Base-by-base conservation (phyloP, 1,284 basidiomycete species). In the Cutaneotrichosporon cavernicola region DNA sequence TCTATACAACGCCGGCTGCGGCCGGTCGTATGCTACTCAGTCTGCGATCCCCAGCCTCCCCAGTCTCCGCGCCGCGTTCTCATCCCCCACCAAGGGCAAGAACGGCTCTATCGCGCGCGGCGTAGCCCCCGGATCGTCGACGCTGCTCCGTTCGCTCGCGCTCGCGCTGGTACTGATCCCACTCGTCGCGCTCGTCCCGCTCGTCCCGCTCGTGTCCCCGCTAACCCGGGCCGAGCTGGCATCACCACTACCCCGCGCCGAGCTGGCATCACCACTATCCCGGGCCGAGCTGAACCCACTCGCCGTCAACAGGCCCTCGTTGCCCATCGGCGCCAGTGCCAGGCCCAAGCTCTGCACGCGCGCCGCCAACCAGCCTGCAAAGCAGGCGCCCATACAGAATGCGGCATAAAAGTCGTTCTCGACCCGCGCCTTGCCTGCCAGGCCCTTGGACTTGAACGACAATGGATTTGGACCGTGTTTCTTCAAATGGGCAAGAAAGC, bases 401-500 rank as follows among this genome's bases (percentile, higher is more conserved):
- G 70, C 60, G 2, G 79, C 74, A 68, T 81, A 81, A 57, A 81
- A 81, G 62, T 81, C 79, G 47, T 58, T 69, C 61, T 81, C 79
- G 14, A 80, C 79, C 22, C 79, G 67, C n/a, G 72, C 65, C 57
- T 80, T 79, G 9, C 70, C 69, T 1, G 69, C 65, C 21, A 81
- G 67, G 14, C 78, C 78, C 55, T 75, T 76, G 2, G 71, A 71
- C 49, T 87, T 86, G 82, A 94, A 95, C 3, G 89, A 87, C 5
- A 95, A 80, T 2, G 89, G 85, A 51, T 88, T 81, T 0, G 80
- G 86, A 0, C 93, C 93, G 73, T 90, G 86, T 0, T 86, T 82
- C 73, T 90, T 91, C 30, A 98, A 84, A 9, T 90, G 94, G 7
- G 86, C 83, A 53, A 98, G 85, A 79, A 98, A 97, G 57, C 88